phyloP scores from a whole-genome alignment of 2,329 filamentous ascomycete genomes.

The Ascochyta fabae region DNA sequence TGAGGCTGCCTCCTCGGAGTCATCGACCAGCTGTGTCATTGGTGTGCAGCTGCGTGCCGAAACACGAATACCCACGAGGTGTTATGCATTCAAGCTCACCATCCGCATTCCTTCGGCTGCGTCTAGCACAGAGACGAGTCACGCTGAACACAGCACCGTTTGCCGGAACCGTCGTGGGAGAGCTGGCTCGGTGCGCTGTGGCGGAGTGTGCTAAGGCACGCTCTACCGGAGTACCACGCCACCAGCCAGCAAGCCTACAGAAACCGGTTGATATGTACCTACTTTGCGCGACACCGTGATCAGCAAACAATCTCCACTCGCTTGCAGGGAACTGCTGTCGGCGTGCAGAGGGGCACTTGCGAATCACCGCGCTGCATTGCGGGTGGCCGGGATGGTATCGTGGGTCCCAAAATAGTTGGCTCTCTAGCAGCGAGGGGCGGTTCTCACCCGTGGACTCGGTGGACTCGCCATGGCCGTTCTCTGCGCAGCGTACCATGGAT shows the following conservation, averaged over 20 bases:
- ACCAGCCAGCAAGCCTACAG: slow-evolving; percentile 26
- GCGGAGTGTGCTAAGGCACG: slow-evolving; percentile 33
- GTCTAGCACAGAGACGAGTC: slow-evolving; percentile 10
- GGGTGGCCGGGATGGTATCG: slow-evolving; percentile 28
- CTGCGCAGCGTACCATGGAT: slow-evolving; percentile 33
- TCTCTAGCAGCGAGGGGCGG: slow-evolving; percentile 32
- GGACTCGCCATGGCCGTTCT: slow-evolving; percentile 15
- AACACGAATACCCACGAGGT: slow-evolving; percentile 20
- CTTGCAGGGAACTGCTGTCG: slow-evolving; percentile 41
- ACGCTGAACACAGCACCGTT: slow-evolving; percentile 21
- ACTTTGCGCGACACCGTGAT: slow-evolving; percentile 41
- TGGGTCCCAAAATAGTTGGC: slow-evolving; percentile 44
- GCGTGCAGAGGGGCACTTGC: slow-evolving; percentile 30
- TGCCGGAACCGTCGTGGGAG: slow-evolving; percentile 16
- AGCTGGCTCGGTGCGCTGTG: slow-evolving; percentile 24
- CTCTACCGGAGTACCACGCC: slow-evolving; percentile 23
- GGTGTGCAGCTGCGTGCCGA: slow-evolving; percentile 26
- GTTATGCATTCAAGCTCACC: slow-evolving; percentile 14
- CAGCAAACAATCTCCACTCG: slow-evolving; percentile 48
- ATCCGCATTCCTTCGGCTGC: slow-evolving; percentile 10
- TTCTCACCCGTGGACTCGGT: slow-evolving; percentile 9
- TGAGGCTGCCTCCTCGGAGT: slow-evolving; percentile 27
- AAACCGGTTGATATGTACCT: slow-evolving; percentile 34
- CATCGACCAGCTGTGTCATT: slow-evolving; percentile 22
- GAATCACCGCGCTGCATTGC: slow-evolving; percentile 38